A percentile compares a stretch with the other conserved stretches of the same genome.
Evolutionary conservation across 345 rosid species (phyloP).

Genomic region (Trapa incisa): DNA sequence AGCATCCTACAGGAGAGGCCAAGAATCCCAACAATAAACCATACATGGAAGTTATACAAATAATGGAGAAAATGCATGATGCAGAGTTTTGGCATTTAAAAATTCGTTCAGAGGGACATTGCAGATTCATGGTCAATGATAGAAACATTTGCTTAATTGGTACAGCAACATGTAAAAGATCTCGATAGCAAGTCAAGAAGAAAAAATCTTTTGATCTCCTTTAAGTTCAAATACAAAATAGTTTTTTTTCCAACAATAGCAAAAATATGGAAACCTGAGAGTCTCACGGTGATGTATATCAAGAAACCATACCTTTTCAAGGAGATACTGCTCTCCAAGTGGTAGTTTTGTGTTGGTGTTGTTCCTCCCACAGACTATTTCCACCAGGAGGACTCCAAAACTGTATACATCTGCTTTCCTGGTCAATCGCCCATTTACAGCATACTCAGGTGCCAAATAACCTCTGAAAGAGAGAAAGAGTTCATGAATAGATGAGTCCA

Average conservation of each 20-base stretch:
- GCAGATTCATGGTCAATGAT: too few species aligned
- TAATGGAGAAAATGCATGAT: too few species aligned
- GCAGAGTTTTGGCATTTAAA: too few species aligned
- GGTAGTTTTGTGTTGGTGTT: slow-evolving; percentile 79
- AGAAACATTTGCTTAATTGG: too few species aligned
- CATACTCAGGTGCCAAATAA: slow-evolving; percentile 96
- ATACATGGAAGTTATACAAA: too few species aligned
- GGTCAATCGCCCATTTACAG: slow-evolving; percentile 80
- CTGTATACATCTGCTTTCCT: slow-evolving; percentile 91
- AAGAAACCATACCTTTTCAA: slow-evolving; percentile 57
- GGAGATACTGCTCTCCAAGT: slow-evolving; percentile 59
- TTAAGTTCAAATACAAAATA: too few species aligned
- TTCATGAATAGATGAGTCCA: neutral
- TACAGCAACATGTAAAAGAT: too few species aligned
- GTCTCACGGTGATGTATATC: too few species aligned
- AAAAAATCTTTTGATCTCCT: too few species aligned
- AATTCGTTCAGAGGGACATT: neutral
- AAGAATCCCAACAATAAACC: neutral
- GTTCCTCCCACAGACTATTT: slow-evolving; percentile 81
- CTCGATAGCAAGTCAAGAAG: too few species aligned
- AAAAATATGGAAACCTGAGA: too few species aligned
- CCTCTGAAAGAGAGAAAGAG: slow-evolving; percentile 41
- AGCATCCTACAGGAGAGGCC: neutral
- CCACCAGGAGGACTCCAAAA: slow-evolving; percentile 82
- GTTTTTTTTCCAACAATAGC: too few species aligned